Evolutionary conservation across 169 alveolate genomes (phyloP), one percentile per base, ranked within the genome.

Genomic region (Cryptosporidium felis): DNA sequence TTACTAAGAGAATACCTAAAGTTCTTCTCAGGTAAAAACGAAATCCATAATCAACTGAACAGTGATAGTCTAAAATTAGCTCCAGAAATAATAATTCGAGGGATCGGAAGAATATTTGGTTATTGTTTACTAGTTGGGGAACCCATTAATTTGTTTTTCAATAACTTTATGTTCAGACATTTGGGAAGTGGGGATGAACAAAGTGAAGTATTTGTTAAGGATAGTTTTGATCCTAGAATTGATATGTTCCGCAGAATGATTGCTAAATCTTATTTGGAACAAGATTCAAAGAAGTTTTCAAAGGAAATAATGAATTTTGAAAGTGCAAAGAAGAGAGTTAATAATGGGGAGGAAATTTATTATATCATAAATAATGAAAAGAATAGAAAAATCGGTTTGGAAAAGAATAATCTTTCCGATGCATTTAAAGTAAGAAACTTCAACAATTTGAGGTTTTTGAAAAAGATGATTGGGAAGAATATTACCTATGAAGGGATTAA

Each of bases 31-130:
- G 14, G 21, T 10, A n/a, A 16, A 2, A 6, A 36, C 3, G 41
- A 63, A 38, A 14, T 9, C 46, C n/a, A 8, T 34, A 23, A 63
- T 63, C 60, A n/a, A 41, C 12, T 56, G 16, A 21, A 23, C 14
- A 21, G n/a, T 41, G 80, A 63, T 8, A 16, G 28, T 14, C 28
- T n/a, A 8, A 42, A 10, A 18, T 28, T 23, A 32, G 6, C 28
- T 8, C 85, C 85, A 51, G 85, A 74, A 16, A 4, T 56, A 36
- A 49, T 74, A 30, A 30, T 74, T 36, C 66, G 59, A 16, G 66
- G 58, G 2, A 53, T 74, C 40, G 85, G 85, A 34, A 49, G 85
- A 53, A 34, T 74, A 8, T 74, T 53, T 49, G 85, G 85, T 53
- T 47, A 53, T 56, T 74, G 85, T 16, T 18, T 74, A 53, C 21